Base-by-base conservation (phyloP, 2,329 filamentous ascomycete species). In the Beauveria pseudobassiana region DNA sequence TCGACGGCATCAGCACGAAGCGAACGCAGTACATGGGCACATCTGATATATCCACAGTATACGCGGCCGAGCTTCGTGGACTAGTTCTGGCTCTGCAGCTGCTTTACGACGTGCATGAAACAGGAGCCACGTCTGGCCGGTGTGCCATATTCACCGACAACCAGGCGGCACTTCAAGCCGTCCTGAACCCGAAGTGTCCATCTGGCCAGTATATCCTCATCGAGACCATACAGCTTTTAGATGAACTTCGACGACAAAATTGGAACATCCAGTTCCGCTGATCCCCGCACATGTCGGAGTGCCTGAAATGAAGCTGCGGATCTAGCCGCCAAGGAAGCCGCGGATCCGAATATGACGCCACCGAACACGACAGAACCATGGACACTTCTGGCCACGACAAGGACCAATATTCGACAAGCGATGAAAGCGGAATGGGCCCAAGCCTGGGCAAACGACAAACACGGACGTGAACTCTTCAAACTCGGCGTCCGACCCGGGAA, bases 31-130 rank as follows among this genome's bases (percentile, higher is more conserved):
- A 53, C 18, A 62, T 62, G 45, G 59, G 60, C 30, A 52, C 45
- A 24, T 54, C 48, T 20, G 16, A 26, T 3, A 14, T 62, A 45
- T 62, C 59, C 46, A 62, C 52, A 0, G 52, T 62, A 49, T 56
- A 62, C 46, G 58, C 58, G 16, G 62, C 50, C 2, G 62, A 63
- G 56, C 62, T n/a, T n/a, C n/a, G n/a, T n/a, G n/a, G n/a, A n/a
- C n/a, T n/a, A n/a, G n/a, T n/a, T n/a, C n/a, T n/a, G n/a, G n/a
- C n/a, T 62, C 62, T 63, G 12, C 48, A 59, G 22, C 5, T 3
- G 30, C 26, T 10, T 49, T 20, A 22, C 53, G 53, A 59, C 20
- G 49, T 50, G 30, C 34, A 38, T 40, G 43, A 52, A 52, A 34
- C 26, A 62, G 45, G 57, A 8, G 26, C 10, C 57, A 20, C 26